Evolutionary conservation across 192 early-diverging fungal genomes (phyloP).

Genomic region (Umbelopsis vinacea): DNA sequence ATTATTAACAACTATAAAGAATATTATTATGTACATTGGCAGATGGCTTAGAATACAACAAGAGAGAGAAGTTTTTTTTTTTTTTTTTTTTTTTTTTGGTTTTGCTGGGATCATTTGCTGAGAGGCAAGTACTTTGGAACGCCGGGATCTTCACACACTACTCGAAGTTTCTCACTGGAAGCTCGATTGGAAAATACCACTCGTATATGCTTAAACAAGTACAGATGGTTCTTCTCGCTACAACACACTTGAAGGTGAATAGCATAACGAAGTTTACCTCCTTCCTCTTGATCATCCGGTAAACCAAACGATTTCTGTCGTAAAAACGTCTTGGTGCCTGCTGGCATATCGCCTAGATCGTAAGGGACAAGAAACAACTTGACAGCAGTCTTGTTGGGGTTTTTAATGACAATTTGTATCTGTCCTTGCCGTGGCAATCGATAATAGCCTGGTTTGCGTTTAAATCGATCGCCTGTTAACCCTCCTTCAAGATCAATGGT

Average conservation of each 20-base stretch:
- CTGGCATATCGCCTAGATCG: slow-evolving; percentile 77
- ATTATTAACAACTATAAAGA: too few relatives aligned
- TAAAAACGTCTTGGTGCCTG: slow-evolving; percentile 74
- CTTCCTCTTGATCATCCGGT: slow-evolving; percentile 22
- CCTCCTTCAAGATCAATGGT: slow-evolving; percentile 65
- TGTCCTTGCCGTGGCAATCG: slow-evolving; percentile 74
- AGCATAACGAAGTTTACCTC: slow-evolving; percentile 64
- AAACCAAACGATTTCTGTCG: slow-evolving; percentile 76
- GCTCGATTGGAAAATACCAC: slow-evolving; percentile 81
- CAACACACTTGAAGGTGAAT: slow-evolving; percentile 77
- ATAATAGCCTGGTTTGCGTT: slow-evolving; percentile 58
- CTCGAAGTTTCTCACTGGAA: slow-evolving; percentile 63
- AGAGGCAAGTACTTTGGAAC: slow-evolving; percentile 50
- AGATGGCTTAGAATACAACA: too few relatives aligned
- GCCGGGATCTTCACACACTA: slow-evolving; percentile 65
- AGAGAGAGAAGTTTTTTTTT: too few relatives aligned
- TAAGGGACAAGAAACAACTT: slow-evolving; percentile 83
- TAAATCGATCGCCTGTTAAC: slow-evolving; percentile 44
- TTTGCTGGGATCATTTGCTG: too few relatives aligned
- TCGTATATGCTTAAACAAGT: slow-evolving; percentile 66
- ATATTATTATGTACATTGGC: neutral
- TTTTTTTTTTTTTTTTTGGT: too few relatives aligned
- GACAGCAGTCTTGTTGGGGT: slow-evolving; percentile 74
- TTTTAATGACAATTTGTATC: slow-evolving; percentile 82
- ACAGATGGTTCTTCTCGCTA: slow-evolving; percentile 58